Base-by-base conservation (phyloP, 2,329 filamentous ascomycete genomes). In the Exserohilum rostratum region DNA sequence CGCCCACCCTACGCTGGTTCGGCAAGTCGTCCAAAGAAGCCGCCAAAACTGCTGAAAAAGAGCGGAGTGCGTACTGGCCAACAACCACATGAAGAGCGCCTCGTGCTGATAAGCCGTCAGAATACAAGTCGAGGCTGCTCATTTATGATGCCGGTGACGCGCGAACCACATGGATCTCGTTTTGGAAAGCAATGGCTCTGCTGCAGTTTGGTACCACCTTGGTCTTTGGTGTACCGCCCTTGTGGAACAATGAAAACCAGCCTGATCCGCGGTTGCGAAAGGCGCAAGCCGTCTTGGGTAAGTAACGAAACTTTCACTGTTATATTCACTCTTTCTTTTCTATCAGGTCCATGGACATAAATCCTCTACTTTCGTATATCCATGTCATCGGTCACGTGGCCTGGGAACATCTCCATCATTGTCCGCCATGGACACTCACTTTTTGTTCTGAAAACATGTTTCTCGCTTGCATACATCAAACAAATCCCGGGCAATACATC, bases 101-200 rank as follows among this genome's bases (percentile, higher is more conserved):
- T 30, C 11, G 11, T 20, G 20, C 51, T 59, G 40, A 60, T 20
- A 12, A 3, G 6, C 5, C 0, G 25, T 57, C 58, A 65, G 59
- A 71, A 68, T 65, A 69, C 64, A 43, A 61, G 43, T 56, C 64
- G 50, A 51, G 58, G 12, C 57, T 76, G 6, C 50, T 71, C 39
- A 75, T 76, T 22, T 76, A 76, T 49, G 66, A 75, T 60, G 72
- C 74, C 6, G 74, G 74, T 29, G 69, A 73, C 18, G 66, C 68
- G 10, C 71, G 73, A 33, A 72, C 70, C 6, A 64, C 70, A 3
- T 75, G 64, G 60, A 67, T 76, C 13, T 63, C 64, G 15, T 73
- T 74, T 47, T 73, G 70, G 68, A 76, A 76, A 58, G 67, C 69
- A 22, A 67, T 69, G 38, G 69, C 70, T 3, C 31, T 76, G 27